Evolutionary conservation across 306 rosid genomes (phyloP).

Genomic region (Corylus americana): DNA sequence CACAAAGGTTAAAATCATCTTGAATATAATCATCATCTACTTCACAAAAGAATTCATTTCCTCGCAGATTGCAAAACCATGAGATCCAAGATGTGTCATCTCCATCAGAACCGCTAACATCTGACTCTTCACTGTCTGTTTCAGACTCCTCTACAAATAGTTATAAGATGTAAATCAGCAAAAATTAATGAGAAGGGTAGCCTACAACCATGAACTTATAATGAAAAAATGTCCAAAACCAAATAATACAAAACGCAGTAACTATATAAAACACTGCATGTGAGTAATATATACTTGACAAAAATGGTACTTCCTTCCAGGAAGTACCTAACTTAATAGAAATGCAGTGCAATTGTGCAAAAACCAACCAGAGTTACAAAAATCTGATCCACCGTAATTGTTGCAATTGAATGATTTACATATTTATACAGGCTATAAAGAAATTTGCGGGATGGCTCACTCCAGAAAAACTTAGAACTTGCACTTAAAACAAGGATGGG

Average conservation of each 20-base stretch:
- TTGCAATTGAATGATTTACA: background rate
- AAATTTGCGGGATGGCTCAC: background rate
- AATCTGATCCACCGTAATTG: background rate
- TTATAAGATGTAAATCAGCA: slow-evolving; percentile 32
- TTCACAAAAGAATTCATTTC: slow-evolving; percentile 80
- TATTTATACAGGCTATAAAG: background rate
- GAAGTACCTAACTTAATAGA: background rate
- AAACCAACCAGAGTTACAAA: background rate
- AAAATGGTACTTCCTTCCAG: background rate
- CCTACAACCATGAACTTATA: background rate
- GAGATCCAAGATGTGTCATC: slow-evolving; percentile 85
- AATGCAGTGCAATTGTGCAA: background rate
- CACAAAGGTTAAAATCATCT: slow-evolving; percentile 90
- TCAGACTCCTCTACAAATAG: slow-evolving; percentile 68
- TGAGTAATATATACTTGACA: background rate
- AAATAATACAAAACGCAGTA: background rate
- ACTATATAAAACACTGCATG: background rate
- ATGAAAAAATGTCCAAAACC: background rate
- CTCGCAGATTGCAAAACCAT: slow-evolving; percentile 89
- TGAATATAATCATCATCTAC: slow-evolving; percentile 83
- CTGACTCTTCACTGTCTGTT: slow-evolving; percentile 74
- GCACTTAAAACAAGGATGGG: background rate
- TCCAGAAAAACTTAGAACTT: background rate
- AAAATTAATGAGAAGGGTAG: background rate
- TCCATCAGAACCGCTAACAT: slow-evolving; percentile 83